A percentile compares a stretch with the other conserved stretches of the same genome.
Evolutionary conservation across 192 early-diverging fungal species (phyloP).

Genomic region (Gamsiella multidivaricata): DNA sequence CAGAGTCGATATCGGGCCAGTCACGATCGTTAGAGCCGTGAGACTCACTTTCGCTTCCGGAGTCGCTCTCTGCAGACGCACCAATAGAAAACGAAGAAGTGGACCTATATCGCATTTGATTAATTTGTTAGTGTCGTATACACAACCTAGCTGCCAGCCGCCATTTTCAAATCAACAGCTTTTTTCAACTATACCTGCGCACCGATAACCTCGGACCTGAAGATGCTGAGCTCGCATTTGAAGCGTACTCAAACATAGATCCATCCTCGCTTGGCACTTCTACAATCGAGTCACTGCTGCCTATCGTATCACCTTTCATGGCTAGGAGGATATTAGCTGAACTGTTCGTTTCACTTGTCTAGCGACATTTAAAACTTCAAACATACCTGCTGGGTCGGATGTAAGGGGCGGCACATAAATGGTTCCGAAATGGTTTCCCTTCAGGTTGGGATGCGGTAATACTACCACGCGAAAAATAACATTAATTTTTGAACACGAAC

Average conservation of each 20-base stretch:
- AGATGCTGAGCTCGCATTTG: not conserved
- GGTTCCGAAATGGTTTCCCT: slow-evolving; percentile 59
- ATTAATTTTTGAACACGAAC: not conserved
- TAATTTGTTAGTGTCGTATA: no score
- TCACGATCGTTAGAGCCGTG: slow-evolving; percentile 22
- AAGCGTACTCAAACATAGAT: slow-evolving; percentile 35
- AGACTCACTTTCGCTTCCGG: slow-evolving; percentile 27
- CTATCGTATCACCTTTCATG: slow-evolving; percentile 12
- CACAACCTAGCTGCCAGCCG: no score
- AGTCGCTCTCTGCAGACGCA: slow-evolving; percentile 14
- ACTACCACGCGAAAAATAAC: not conserved
- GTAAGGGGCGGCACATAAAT: slow-evolving; percentile 64
- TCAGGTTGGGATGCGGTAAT: slow-evolving; percentile 30
- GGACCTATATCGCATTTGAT: slow-evolving; percentile 3
- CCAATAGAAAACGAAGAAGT: slow-evolving; percentile 38
- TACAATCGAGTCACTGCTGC: slow-evolving; percentile 27
- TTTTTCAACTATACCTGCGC: slow-evolving; percentile 26
- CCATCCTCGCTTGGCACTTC: slow-evolving; percentile 37
- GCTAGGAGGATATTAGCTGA: not conserved
- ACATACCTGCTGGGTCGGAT: slow-evolving; percentile 50
- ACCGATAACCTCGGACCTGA: not conserved
- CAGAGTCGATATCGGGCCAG: slow-evolving; percentile 25
- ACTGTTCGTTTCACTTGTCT: no score
- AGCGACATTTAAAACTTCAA: not conserved
- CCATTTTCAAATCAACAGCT: not conserved